Evolutionary conservation across 352 stramenopile genomes (phyloP).

Genomic region (Globisporangium lucens): DNA sequence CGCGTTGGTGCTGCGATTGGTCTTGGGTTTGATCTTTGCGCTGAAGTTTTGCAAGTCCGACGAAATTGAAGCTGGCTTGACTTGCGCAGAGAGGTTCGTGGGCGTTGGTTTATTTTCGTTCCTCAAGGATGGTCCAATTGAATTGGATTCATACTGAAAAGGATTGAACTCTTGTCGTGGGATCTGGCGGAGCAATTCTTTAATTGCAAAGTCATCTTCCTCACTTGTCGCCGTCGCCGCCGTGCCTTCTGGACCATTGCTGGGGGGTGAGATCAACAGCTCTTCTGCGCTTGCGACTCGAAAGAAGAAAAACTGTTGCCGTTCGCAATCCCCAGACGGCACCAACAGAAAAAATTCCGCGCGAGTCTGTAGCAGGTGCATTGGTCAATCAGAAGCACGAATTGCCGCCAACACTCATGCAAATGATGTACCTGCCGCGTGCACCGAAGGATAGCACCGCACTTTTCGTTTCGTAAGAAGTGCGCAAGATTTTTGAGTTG

Average conservation of each 20-base stretch:
- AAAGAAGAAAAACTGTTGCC: slow-evolving; percentile 26
- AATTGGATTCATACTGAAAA: slow-evolving; percentile 27
- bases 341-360: slow-evolving; percentile 24
- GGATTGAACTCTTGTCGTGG: slow-evolving; percentile 28
- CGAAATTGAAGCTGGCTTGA: background rate
- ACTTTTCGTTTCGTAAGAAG: slow-evolving; percentile 15
- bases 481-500: slow-evolving; percentile 17
- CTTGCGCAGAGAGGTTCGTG: background rate
- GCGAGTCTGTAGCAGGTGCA: slow-evolving; percentile 4
- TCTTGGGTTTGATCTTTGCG: background rate
- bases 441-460: slow-evolving; percentile 22
- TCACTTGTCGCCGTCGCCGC: background rate
- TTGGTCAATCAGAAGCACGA: background rate
- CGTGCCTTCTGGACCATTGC: background rate
- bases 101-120: background rate
- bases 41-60: background rate
- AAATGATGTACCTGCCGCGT: slow-evolving; percentile 4
- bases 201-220: background rate
- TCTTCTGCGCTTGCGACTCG: slow-evolving; percentile 35
- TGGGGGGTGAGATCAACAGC: slow-evolving; percentile 20
- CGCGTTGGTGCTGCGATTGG: background rate
- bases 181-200: slow-evolving; percentile 15
- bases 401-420: background rate
- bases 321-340: background rate
- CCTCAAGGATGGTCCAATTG: background rate